Conservation (phyloP, 257 asterid genomes). For the Mentha longifolia region DNA sequence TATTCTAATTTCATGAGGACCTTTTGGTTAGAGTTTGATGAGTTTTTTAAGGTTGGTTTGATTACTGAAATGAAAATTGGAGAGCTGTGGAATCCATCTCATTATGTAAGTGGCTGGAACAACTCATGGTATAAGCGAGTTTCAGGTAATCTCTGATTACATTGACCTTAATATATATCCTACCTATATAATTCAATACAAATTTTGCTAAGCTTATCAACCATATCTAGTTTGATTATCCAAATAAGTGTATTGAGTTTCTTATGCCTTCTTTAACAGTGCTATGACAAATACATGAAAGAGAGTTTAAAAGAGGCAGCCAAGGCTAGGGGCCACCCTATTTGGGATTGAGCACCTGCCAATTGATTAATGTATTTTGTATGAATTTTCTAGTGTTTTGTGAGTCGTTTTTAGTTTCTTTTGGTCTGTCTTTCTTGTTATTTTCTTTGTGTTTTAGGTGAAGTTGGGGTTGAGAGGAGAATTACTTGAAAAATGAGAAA, state of each 20-base stretch:
- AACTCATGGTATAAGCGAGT: constrained; percentile 88
- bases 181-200: constrained; percentile 27
- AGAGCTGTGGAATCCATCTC: constrained; percentile 79
- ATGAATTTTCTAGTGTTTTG: too few species aligned
- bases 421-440: too few species aligned
- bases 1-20: constrained; percentile 84
- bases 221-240: neutral
- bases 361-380: too few species aligned
- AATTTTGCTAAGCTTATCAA: constrained; percentile 7
- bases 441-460: too few species aligned
- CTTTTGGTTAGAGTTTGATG: constrained; percentile 76
- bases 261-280: constrained; percentile 39
- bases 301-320: constrained; percentile 56
- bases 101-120: constrained; percentile 75
- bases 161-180: too few species aligned
- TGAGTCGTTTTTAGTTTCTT: too few species aligned
- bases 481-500: too few species aligned
- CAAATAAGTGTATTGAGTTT: neutral
- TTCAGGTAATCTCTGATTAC: too few species aligned
- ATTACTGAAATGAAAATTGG: constrained; percentile 80
- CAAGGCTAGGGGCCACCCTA: constrained; percentile 61
- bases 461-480: too few species aligned
- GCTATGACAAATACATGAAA: constrained; percentile 71
- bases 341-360: constrained; percentile 69
- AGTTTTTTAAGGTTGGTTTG: constrained; percentile 62